Base-by-base conservation (phyloP, 441 rosid genomes). In the Hypseocharis bilobata region DNA sequence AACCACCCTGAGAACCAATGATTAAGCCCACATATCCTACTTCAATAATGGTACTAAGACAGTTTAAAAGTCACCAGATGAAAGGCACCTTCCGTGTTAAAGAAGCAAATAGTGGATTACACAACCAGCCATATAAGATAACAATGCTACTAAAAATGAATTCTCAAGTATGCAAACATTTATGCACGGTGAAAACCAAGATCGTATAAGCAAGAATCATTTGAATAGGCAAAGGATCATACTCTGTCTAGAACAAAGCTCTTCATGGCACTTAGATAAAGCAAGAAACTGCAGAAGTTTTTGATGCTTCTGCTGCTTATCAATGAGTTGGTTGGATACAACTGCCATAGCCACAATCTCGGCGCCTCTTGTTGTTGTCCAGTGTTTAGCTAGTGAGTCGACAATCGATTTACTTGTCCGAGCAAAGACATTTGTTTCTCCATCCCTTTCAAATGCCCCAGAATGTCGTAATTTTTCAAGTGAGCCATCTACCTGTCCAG, bases 321-420 rank as follows among this genome's bases (percentile, higher is more conserved):
- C 99, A 60, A 76, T 65, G 60, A 91, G 85, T 72, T 91, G 99
- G 65, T 82, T 73, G 55, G 88, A 85, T 36, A 91, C 69, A 64
- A 86, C 85, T 47, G 87, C 75, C 88, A 85, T 79, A 36, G 93
- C 81, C 76, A 91, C 83, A 70, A 93, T 85, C 81, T 93, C 99
- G 75, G 88, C 92, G 58, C 97, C 99, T 80, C 97, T 88, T 65
- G 96, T 91, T 60, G 96, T 91, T 66, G 97, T 91, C 99, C 97
- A 93, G 74, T 93, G 99, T 80, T 93, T 93, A 72, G 97, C 92
- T 72, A 93, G 84, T 71, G 95, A 88, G 83, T 91, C 93, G 55
- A 88, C 89, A 28, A 93, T 88, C 4, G 89, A 86, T 82, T 85
- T 91, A 78, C 99, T 93, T 62, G 76, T 82, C 73, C 92, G 81